Evolutionary conservation across 2,329 filamentous ascomycete species (phyloP).

Genomic region (Botrytis sinoallii): DNA sequence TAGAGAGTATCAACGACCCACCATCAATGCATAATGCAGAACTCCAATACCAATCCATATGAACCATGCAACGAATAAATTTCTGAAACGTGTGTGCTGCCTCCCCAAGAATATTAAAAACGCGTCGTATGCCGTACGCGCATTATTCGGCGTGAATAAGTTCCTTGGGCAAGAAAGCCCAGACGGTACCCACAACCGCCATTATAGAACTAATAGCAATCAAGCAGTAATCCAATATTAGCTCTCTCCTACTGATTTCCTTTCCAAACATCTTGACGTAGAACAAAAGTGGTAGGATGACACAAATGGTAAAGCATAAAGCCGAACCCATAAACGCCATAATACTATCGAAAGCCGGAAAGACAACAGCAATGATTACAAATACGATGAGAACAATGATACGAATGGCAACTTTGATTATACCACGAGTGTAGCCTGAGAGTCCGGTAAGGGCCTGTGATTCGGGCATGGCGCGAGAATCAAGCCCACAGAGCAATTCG

Average conservation of each 20-base stretch:
- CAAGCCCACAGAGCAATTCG: constrained; percentile 75
- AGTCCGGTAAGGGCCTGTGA: constrained; percentile 50
- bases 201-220: constrained; percentile 67
- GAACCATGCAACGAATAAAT: not conserved
- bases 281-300: constrained; percentile 85
- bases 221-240: constrained; percentile 62
- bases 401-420: constrained; percentile 60
- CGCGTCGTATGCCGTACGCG: not conserved
- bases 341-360: constrained; percentile 67
- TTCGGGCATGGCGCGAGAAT: constrained; percentile 42
- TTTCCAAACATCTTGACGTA: constrained; percentile 84
- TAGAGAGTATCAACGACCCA: not conserved
- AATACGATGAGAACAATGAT: constrained; percentile 68
- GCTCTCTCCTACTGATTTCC: constrained; percentile 64
- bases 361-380: constrained; percentile 68
- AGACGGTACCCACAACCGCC: constrained; percentile 76
- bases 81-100: not conserved
- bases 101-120: not conserved
- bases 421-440: constrained; percentile 54
- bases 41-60: constrained; percentile 1
- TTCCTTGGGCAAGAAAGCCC: constrained; percentile 81
- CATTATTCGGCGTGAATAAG: constrained; percentile 55
- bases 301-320: constrained; percentile 89
- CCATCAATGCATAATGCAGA: not conserved
- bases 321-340: constrained; percentile 80